Evolutionary conservation across 164 flowering plant species (phyloP).

Genomic region (Buxus sempervirens): DNA sequence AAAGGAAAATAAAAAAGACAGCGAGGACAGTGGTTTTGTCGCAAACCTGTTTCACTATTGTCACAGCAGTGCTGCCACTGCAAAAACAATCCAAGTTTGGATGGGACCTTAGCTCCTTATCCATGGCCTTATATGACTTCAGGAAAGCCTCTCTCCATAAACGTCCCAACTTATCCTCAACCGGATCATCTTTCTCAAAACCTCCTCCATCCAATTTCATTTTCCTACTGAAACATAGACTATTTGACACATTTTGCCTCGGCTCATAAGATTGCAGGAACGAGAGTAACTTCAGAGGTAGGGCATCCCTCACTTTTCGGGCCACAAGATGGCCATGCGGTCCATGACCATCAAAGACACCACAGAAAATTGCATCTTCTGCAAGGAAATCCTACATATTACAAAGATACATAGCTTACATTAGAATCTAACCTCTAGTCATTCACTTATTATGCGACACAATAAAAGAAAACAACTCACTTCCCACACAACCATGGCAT

Average conservation of each 20-base stretch:
- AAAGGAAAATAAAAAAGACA: constrained; percentile 3
- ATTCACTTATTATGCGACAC: neutral
- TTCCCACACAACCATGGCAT: constrained; percentile 95
- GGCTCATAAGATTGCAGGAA: constrained; percentile 42
- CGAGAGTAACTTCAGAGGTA: constrained; percentile 67
- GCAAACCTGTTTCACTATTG: constrained; percentile 78
- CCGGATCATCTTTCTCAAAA: constrained; percentile 34
- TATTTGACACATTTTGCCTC: constrained; percentile 35
- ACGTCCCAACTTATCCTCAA: constrained; percentile 41
- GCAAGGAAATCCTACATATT: constrained; percentile 65
- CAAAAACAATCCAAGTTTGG: constrained; percentile 86
- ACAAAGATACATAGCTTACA: constrained; percentile 9
- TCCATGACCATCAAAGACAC: constrained; percentile 98
- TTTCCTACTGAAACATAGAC: constrained; percentile 39
- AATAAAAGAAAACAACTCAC: constrained; percentile 37
- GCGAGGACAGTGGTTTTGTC: neutral
- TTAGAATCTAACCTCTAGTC: constrained; percentile 6
- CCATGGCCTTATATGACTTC: constrained; percentile 84
- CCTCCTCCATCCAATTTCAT: constrained; percentile 35
- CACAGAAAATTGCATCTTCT: constrained; percentile 76
- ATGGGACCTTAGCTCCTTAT: constrained; percentile 78
- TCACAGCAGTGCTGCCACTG: constrained; percentile 94
- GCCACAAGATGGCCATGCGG: constrained; percentile 92
- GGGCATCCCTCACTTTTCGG: constrained; percentile 75
- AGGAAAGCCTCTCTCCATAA: constrained; percentile 78